phyloP scores from a whole-genome alignment of 768 basidiomycete species.

The Tulasnella calospora region DNA sequence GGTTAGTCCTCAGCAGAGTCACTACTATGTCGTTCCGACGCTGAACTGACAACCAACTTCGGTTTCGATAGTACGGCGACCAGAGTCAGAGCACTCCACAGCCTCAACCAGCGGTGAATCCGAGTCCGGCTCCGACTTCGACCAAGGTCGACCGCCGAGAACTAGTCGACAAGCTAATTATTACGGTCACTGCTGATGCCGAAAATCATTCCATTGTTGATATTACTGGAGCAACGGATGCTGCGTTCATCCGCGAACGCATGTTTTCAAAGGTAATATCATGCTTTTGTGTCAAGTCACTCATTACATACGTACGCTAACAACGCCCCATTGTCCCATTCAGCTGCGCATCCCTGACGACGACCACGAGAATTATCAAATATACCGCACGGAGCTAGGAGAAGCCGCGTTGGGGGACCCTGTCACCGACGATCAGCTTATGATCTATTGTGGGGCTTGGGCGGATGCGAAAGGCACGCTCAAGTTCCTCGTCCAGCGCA shows the following conservation, averaged over 20 bases:
- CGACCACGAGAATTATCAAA: constrained; percentile 67
- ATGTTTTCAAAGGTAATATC: constrained; percentile 66
- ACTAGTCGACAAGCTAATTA: constrained; percentile 21
- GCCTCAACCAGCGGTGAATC: neutral
- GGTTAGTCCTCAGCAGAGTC: neutral
- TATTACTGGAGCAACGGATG: constrained; percentile 58
- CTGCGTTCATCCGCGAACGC: constrained; percentile 69
- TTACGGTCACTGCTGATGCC: constrained; percentile 25
- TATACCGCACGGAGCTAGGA: constrained; percentile 86
- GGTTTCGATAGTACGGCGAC: neutral
- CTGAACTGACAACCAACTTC: neutral
- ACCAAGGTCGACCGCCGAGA: constrained; percentile 1
- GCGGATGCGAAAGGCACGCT: constrained; percentile 77
- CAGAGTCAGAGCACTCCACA: neutral
- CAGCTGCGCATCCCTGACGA: constrained; percentile 81
- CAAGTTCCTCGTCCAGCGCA: constrained; percentile 74
- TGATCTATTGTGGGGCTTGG: constrained; percentile 61
- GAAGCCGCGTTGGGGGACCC: constrained; percentile 69
- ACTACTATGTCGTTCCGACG: constrained; percentile 2
- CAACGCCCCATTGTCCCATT: constrained; percentile 7
- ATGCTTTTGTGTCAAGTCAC: constrained; percentile 20
- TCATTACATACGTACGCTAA: constrained; percentile 16
- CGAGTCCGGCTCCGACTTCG: constrained; percentile 11
- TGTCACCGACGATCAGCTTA: constrained; percentile 62
- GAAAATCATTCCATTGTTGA: constrained; percentile 44